phyloP scores from a whole-genome alignment of 1,284 basidiomycete species.

The Microbotryum violaceum region DNA sequence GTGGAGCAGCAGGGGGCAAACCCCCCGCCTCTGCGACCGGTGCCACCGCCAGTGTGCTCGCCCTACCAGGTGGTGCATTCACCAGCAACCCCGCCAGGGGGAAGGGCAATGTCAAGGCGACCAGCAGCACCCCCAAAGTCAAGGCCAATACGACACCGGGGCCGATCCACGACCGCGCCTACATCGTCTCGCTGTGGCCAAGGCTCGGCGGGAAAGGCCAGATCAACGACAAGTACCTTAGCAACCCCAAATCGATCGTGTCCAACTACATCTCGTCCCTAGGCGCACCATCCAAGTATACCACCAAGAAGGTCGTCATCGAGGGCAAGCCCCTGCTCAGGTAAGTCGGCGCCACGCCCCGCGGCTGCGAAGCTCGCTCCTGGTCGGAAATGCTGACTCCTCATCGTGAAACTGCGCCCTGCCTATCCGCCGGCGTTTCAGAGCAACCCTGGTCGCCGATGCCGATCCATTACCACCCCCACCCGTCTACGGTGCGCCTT shows the following conservation, averaged over 20 bases:
- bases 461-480: slow-evolving; percentile 17
- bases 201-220: neutral
- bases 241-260: slow-evolving; percentile 10
- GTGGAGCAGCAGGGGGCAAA: no score
- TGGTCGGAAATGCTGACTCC: neutral
- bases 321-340: slow-evolving; percentile 12
- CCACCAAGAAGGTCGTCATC: neutral
- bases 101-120: no score
- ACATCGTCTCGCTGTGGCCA: neutral
- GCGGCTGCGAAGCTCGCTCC: neutral
- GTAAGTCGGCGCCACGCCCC: neutral
- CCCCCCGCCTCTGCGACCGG: no score
- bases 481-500: slow-evolving; percentile 4
- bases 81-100: no score
- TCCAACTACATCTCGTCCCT: slow-evolving; percentile 18
- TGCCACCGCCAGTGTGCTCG: no score
- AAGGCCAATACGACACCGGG: neutral
- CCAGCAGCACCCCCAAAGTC: no score
- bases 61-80: no score
- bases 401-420: no score
- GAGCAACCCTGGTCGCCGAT: slow-evolving; percentile 25
- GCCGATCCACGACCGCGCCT: neutral
- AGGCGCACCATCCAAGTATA: slow-evolving; percentile 11
- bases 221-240: neutral
- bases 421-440: neutral